Percentiles rank a stretch among this genome's conserved stretches.
Conservation (phyloP, 495 filamentous ascomycete species). For the Daldinia vernicosa region DNA sequence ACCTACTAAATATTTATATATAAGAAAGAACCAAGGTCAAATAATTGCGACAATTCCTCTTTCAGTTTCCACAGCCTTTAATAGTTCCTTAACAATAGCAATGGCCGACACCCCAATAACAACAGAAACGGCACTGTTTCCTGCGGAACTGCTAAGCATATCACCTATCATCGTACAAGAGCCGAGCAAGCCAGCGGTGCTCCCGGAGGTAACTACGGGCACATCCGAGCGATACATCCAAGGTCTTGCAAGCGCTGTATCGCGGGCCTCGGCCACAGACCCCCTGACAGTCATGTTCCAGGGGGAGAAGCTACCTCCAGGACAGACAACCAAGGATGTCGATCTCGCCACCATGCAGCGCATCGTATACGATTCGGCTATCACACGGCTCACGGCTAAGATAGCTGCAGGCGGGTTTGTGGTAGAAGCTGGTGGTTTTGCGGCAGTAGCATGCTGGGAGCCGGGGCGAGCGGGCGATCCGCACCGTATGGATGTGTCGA, state of each 20-base stretch:
- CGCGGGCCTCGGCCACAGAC: conserved; percentile 18
- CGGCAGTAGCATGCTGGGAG: conserved; percentile 27
- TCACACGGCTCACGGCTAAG: not conserved
- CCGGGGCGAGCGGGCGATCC: conserved; percentile 2
- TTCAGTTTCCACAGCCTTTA: not conserved
- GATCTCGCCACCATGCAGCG: conserved; percentile 1
- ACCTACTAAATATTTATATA: not conserved
- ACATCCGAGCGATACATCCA: conserved; percentile 29
- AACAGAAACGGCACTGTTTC: not conserved
- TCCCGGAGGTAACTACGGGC: conserved; percentile 24
- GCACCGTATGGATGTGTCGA: not conserved
- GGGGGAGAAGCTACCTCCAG: conserved; percentile 11
- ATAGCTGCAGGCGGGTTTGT: conserved; percentile 15
- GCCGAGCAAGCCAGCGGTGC: not conserved
- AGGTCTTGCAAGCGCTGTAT: conserved; percentile 10
- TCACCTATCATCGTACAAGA: not conserved
- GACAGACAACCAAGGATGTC: conserved; percentile 1
- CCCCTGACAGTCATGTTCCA: conserved; percentile 21
- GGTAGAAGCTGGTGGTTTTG: conserved; percentile 19
- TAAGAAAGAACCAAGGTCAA: not conserved
- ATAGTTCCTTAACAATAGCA: not conserved
- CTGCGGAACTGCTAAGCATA: not conserved
- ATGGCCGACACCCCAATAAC: conserved; percentile 28
- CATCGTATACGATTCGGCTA: conserved; percentile 7
- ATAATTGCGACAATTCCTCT: not conserved